A percentile compares a stretch with the other conserved stretches of the same genome.
phyloP scores from a whole-genome alignment of 2,329 filamentous ascomycete genomes.

The Akanthomyces uredinophilus region DNA sequence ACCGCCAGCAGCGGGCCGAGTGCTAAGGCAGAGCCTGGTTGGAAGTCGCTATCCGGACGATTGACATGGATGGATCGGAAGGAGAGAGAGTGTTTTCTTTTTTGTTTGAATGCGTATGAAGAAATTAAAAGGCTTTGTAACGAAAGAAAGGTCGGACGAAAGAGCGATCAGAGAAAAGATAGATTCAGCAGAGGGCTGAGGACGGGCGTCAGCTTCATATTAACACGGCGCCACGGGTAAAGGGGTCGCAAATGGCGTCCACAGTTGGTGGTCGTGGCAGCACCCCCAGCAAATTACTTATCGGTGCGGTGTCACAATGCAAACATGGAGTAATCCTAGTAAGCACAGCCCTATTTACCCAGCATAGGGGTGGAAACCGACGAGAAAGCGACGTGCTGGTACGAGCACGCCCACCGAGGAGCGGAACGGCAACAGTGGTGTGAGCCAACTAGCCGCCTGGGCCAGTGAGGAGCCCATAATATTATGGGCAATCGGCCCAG shows the following conservation, averaged over 20 bases:
- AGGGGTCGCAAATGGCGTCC: conserved; percentile 7
- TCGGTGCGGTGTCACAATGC: neutral
- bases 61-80: neutral
- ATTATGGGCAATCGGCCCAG: conserved; percentile 7
- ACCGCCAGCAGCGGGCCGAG: neutral
- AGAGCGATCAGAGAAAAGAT: neutral
- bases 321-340: conserved; percentile 1
- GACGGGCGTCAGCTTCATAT: conserved; percentile 8
- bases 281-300: conserved; percentile 9
- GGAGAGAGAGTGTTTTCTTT: neutral
- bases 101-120: too few species aligned
- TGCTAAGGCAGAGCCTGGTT: neutral
- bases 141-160: neutral
- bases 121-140: neutral
- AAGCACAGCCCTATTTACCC: conserved; percentile 12
- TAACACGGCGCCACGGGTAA: conserved; percentile 2
- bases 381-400: neutral
- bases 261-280: neutral
- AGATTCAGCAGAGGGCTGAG: neutral
- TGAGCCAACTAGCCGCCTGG: neutral
- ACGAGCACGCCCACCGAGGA: neutral
- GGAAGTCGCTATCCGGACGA: neutral
- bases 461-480: neutral
- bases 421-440: neutral
- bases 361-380: neutral